phyloP scores from a whole-genome alignment of 257 asterid species.

The Penstemon eatonii region DNA sequence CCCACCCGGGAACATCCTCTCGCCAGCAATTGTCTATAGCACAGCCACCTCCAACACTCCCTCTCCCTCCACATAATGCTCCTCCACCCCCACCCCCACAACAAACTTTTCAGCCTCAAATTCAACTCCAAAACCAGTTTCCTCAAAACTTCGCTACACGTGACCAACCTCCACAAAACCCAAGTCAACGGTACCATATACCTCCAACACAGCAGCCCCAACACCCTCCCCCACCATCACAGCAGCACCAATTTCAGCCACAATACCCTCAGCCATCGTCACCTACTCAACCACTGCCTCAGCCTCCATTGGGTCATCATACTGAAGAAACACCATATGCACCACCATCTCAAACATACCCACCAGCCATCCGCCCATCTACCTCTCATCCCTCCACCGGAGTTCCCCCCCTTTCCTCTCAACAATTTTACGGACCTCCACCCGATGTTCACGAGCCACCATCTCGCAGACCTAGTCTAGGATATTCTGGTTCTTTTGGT shows the following conservation, averaged over 20 bases:
- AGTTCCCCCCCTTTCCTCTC: constrained; percentile 39
- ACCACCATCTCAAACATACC: constrained; percentile 41
- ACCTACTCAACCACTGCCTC: constrained; percentile 38
- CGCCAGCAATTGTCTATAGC: constrained; percentile 43
- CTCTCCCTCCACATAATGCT: constrained; percentile 45
- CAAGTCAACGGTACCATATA: constrained; percentile 37
- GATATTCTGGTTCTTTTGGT: constrained; percentile 46
- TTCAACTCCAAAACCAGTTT: constrained; percentile 44
- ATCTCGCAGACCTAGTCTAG: constrained; percentile 41
- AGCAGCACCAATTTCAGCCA: constrained; percentile 17
- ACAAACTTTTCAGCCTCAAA: constrained; percentile 38
- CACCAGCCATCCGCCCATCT: constrained; percentile 36
- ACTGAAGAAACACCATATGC: constrained; percentile 47
- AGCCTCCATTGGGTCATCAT: constrained; percentile 41
- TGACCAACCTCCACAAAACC: constrained; percentile 37
- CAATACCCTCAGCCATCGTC: constrained; percentile 24
- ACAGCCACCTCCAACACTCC: constrained; percentile 30
- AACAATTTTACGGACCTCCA: constrained; percentile 43
- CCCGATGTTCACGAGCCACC: constrained; percentile 47
- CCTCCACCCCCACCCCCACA: constrained; percentile 41
- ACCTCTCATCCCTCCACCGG: constrained; percentile 30
- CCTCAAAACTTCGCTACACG: constrained; percentile 36
- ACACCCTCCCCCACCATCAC: background rate
- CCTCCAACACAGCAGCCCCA: constrained; percentile 44
- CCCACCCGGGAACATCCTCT: constrained; percentile 38